A percentile compares a stretch with the other conserved stretches of the same genome.
These are phyloP conservation scores for Populus simonii DNA, from an alignment of 345 rosid species.

Conservation along the genomic window DNA sequence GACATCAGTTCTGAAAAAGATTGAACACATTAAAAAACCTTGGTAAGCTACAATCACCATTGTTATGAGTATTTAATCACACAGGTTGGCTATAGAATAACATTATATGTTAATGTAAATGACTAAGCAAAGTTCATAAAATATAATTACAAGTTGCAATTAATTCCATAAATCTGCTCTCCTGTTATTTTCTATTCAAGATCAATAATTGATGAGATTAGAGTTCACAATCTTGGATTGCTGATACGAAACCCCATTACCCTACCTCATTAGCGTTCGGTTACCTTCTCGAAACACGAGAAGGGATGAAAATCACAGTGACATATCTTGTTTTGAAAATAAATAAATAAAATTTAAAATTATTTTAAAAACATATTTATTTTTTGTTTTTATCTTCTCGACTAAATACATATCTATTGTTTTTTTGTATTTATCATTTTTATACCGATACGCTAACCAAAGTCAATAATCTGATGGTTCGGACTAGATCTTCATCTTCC, in stretches of 20 bases:
- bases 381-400: too few relatives aligned
- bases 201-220: background rate
- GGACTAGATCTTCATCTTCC: too few relatives aligned
- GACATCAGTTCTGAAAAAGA: background rate
- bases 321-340: too few relatives aligned
- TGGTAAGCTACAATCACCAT: background rate
- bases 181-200: background rate
- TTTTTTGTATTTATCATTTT: too few relatives aligned
- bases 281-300: too few relatives aligned
- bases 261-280: too few relatives aligned
- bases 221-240: background rate
- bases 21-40: background rate
- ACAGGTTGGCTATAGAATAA: background rate
- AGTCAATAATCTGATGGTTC: too few relatives aligned
- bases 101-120: background rate
- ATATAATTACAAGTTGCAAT: background rate
- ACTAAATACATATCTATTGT: too few relatives aligned
- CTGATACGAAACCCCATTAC: background rate
- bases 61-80: background rate
- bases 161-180: background rate
- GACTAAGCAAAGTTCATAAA: background rate
- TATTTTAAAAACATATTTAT: too few relatives aligned
- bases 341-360: too few relatives aligned
- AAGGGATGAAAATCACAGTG: too few relatives aligned
- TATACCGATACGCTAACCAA: too few relatives aligned